These are phyloP conservation scores for Leptographium lundbergii DNA, from an alignment of 2,329 filamentous ascomycete species.

Conservation along the genomic window DNA sequence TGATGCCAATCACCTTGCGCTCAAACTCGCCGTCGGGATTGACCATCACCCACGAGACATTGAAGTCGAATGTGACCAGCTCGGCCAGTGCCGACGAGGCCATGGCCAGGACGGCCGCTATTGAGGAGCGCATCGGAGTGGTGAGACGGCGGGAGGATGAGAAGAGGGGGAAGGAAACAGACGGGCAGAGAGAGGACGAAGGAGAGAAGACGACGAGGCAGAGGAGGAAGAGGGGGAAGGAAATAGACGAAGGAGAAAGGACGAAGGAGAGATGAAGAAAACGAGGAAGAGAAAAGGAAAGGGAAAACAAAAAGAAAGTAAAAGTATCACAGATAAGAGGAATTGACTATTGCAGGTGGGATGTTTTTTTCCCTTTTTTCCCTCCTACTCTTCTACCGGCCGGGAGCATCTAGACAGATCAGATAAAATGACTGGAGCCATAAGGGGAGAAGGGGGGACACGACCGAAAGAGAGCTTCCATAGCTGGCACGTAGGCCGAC, in stretches of 20 bases:
- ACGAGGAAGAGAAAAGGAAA: background rate
- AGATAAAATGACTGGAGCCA: background rate
- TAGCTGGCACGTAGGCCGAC: no score
- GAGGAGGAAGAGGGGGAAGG: no score
- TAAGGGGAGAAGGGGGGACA: background rate
- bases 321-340: no score
- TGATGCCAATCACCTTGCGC: conserved; percentile 63
- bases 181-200: background rate
- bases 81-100: conserved; percentile 18
- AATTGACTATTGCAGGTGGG: no score
- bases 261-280: background rate
- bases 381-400: no score
- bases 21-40: conserved; percentile 57
- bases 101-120: conserved; percentile 6
- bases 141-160: background rate
- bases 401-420: background rate
- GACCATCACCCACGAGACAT: conserved; percentile 56
- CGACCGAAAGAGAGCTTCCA: background rate
- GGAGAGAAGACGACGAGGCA: background rate
- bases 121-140: conserved; percentile 4
- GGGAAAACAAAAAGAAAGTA: background rate
- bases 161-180: background rate
- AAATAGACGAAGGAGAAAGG: background rate
- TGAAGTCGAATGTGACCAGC: conserved; percentile 50
- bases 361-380: no score